These are phyloP conservation scores for Yamadazyma aaseri DNA, from an alignment of 1,139 yeast species.

Conservation along the genomic window DNA sequence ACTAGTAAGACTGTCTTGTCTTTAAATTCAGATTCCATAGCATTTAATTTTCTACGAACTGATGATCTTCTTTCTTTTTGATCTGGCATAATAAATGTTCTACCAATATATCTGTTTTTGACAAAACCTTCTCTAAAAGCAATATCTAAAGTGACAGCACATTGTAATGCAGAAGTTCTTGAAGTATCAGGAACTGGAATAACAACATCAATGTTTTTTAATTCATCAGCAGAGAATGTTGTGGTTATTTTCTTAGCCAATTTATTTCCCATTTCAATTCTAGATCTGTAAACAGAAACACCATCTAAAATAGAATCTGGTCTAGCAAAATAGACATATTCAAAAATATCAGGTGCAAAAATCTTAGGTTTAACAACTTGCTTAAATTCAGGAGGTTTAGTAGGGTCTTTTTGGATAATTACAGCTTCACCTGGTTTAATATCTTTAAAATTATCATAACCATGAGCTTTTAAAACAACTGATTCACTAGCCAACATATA, in stretches of 20 bases:
- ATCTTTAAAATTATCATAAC: conserved; percentile 77
- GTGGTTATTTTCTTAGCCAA: conserved; percentile 69
- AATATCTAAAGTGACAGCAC: conserved; percentile 75
- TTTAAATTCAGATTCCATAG: conserved; percentile 90
- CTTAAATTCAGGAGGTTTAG: conserved; percentile 65
- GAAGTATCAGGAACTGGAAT: conserved; percentile 98
- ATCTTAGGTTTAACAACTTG: conserved; percentile 80
- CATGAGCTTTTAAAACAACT: conserved; percentile 93
- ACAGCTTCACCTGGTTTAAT: conserved; percentile 95
- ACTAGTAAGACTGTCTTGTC: conserved; percentile 87
- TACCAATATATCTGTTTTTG: conserved; percentile 93
- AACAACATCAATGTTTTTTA: conserved; percentile 78
- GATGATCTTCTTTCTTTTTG: conserved; percentile 92
- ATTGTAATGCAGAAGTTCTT: conserved; percentile 89
- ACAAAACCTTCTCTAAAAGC: conserved; percentile 98
- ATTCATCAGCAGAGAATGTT: conserved; percentile 30
- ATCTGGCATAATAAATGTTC: conserved; percentile 98
- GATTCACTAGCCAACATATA: conserved; percentile 96
- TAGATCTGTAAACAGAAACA: conserved; percentile 86
- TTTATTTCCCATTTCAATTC: conserved; percentile 92
- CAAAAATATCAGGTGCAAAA: conserved; percentile 94
- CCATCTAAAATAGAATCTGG: conserved; percentile 97
- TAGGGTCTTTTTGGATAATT: conserved; percentile 67
- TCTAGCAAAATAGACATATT: conserved; percentile 96
- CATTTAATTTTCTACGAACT: conserved; percentile 91